Evolutionary conservation across 169 alveolate species (phyloP).

Genomic region (Blepharisma undulans): DNA sequence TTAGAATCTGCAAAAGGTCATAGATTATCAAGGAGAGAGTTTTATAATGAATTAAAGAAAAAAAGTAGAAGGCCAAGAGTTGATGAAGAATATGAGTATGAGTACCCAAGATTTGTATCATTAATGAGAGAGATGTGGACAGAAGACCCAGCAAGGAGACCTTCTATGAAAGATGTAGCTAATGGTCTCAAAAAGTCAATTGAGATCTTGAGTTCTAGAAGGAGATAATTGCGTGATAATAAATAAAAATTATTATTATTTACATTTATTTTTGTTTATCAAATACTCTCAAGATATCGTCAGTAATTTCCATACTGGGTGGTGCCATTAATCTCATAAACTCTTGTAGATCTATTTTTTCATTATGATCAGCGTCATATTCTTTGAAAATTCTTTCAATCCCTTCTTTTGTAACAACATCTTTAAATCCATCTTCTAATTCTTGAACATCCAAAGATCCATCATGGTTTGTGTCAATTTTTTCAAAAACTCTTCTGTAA

Average conservation of each 20-base stretch:
- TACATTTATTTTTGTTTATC: background rate
- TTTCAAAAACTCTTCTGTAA: background rate
- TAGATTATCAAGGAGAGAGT: background rate
- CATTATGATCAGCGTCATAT: background rate
- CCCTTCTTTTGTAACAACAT: background rate
- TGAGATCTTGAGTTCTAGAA: background rate
- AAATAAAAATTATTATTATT: too few species aligned
- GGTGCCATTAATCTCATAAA: background rate
- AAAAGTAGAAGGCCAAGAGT: slow-evolving; percentile 2
- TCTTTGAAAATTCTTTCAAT: background rate
- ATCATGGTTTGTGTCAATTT: slow-evolving; percentile 12
- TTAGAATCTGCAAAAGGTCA: background rate
- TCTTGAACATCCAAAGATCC: background rate
- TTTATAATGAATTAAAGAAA: slow-evolving; percentile 31
- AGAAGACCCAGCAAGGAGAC: slow-evolving; percentile 6
- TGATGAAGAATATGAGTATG: background rate
- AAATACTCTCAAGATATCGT: background rate
- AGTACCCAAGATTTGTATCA: slow-evolving; percentile 13
- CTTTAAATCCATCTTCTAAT: background rate
- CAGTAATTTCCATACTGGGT: background rate
- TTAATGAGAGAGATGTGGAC: slow-evolving; percentile 19
- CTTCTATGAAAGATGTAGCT: background rate
- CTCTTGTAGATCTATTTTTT: slow-evolving; percentile 6
- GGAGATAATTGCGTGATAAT: background rate
- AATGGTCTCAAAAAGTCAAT: background rate